Evolutionary conservation across 2,329 filamentous ascomycete species (phyloP).

Genomic region (Curvularia eragrostidis): DNA sequence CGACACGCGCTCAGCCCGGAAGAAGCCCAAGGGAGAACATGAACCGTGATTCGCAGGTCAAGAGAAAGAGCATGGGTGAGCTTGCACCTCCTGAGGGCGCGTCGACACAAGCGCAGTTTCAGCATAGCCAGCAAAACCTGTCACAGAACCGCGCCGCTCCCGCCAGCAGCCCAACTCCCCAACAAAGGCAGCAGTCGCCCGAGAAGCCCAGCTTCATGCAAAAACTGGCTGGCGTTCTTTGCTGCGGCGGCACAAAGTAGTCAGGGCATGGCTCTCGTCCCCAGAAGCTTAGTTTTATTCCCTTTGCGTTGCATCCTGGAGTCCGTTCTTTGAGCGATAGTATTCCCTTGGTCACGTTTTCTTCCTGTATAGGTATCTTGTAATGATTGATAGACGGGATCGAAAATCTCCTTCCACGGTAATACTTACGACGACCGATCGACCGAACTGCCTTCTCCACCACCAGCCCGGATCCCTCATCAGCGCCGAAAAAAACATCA

Average conservation of each 20-base stretch:
- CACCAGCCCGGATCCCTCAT: constrained; percentile 38
- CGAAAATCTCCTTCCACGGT: constrained; percentile 46
- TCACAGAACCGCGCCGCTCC: constrained; percentile 66
- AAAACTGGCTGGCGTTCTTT: constrained; percentile 91
- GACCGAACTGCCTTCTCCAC: constrained; percentile 29
- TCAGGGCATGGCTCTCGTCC: constrained; percentile 25
- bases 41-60: constrained; percentile 37
- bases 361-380: constrained; percentile 51
- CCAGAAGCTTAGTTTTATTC: constrained; percentile 24
- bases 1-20: constrained; percentile 59
- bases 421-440: constrained; percentile 44
- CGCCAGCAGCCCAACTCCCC: constrained; percentile 51
- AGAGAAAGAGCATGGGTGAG: constrained; percentile 80
- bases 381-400: constrained; percentile 52
- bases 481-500: constrained; percentile 19
- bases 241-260: constrained; percentile 67
- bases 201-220: constrained; percentile 77
- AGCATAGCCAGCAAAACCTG: constrained; percentile 91
- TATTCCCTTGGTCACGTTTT: constrained; percentile 38
- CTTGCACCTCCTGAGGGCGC: constrained; percentile 78
- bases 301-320: constrained; percentile 45
- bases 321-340: constrained; percentile 45
- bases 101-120: constrained; percentile 94
- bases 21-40: constrained; percentile 45
- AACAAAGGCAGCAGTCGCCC: constrained; percentile 66